These are phyloP conservation scores for Vaccinium myrtillus DNA, from an alignment of 148 eudicot species.

Conservation along the genomic window DNA sequence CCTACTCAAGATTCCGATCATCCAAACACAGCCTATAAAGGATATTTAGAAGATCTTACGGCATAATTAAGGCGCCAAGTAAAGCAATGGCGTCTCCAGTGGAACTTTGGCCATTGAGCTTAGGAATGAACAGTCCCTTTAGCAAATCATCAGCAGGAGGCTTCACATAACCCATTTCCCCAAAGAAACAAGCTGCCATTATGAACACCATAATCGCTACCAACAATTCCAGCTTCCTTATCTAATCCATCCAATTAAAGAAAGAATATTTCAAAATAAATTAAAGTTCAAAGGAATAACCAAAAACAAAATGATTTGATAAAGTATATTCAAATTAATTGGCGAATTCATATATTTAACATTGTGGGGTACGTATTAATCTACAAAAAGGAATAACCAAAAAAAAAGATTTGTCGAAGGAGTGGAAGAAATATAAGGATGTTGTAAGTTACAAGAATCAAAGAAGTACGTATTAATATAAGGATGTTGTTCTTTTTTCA, in stretches of 20 bases:
- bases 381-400: no score
- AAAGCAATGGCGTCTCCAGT: constrained; percentile 76
- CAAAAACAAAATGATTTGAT: background rate
- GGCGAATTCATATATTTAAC: no score
- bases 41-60: constrained; percentile 31
- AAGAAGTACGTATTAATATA: no score
- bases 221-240: constrained; percentile 65
- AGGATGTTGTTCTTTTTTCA: no score
- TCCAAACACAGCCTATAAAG: no score
- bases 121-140: constrained; percentile 70
- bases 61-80: constrained; percentile 74
- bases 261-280: background rate
- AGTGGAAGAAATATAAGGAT: no score
- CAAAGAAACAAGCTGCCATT: constrained; percentile 78
- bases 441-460: no score
- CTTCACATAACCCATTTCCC: constrained; percentile 62
- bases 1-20: no score
- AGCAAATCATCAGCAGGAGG: constrained; percentile 55
- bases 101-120: constrained; percentile 55
- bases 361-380: no score
- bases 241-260: constrained; percentile 28
- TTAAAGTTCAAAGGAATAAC: background rate
- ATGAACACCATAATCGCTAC: constrained; percentile 56
- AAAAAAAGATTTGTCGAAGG: no score
- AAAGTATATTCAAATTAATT: background rate